Base-by-base conservation (phyloP, 345 rosid genomes). In the Anastatica hierochuntica region DNA sequence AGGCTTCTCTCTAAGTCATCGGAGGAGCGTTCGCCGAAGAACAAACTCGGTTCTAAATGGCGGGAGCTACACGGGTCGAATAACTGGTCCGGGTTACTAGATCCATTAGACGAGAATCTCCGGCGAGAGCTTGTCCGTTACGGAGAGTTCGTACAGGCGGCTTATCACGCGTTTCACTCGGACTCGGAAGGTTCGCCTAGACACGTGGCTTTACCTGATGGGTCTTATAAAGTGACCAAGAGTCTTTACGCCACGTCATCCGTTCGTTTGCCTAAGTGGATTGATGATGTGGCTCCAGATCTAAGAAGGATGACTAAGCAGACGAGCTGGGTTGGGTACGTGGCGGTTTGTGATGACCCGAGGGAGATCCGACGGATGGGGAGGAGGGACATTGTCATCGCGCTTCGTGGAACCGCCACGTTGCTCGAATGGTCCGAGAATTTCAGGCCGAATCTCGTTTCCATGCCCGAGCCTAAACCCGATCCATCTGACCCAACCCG, bases 361-460 rank as follows among this genome's bases (percentile, higher is more conserved):
- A 66, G 38, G 8, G 98, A 92, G 76, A 84, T 87, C 75, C 90
- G 79, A 56, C 84, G 98, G 62, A 81, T 92, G 96, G 96, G 96
- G 0, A 76, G 98, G 63, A 74, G 98, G 27, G 96, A 92, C 35
- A 85, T 92, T 1, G 81, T 87, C n/a, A 84, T 92, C 58, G 85
- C 96, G 1, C 64, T 92, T 8, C 95, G 98, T 0, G 98, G 98
- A n/a, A 92, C 96, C 0, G 50, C 95, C 17, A 92, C 98, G 29
- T 92, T 94, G 27, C 84, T 87, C 8, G 98, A 92, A 31, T 92
- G 98, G 98, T 94, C 95, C 0, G 96, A 92, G 72, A 87, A 92
- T 42, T 51, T 92, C 20, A 68, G 95, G 33, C 80, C 85, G 53
- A 75, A 81, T 36, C 61, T 80, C 0, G 85, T 79, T 49, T 58